A percentile compares a stretch with the other conserved stretches of the same genome.
Evolutionary conservation across 148 eudicot species (phyloP).

Genomic region (Heliamphora exappendiculata): DNA sequence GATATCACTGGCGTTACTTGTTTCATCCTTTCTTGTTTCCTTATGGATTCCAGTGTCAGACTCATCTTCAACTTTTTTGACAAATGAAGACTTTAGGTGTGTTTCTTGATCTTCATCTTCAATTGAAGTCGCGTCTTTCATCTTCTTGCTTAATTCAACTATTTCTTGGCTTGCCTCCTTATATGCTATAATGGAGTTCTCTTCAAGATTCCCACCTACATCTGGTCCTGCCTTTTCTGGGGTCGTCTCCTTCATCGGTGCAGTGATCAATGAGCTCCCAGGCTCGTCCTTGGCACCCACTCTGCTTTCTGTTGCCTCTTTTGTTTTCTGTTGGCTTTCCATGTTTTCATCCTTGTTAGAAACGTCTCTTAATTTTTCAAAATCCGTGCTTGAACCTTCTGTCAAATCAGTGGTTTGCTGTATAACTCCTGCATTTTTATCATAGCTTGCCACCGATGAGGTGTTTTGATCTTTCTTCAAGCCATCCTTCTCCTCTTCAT

Average conservation of each 20-base stretch:
- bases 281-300: background rate
- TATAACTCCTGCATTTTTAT: too few relatives aligned
- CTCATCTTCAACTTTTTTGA: background rate
- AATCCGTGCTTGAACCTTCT: too few relatives aligned
- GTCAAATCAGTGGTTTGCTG: too few relatives aligned
- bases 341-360: too few relatives aligned
- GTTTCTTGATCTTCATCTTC: slow-evolving; percentile 4
- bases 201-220: background rate
- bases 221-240: slow-evolving; percentile 3
- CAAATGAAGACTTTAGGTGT: background rate
- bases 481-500: slow-evolving; percentile 1
- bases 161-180: slow-evolving; percentile 10
- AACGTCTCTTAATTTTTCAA: too few relatives aligned
- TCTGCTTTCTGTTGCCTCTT: background rate
- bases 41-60: too few relatives aligned
- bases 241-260: background rate
- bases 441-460: background rate
- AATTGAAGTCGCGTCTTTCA: background rate
- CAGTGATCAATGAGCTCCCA: background rate
- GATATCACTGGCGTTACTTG: background rate
- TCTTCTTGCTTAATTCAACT: slow-evolving; percentile 2
- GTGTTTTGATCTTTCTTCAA: background rate
- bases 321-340: too few relatives aligned
- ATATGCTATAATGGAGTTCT: background rate
- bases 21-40: background rate